These are phyloP conservation scores for Scleroderma bovista DNA, from an alignment of 768 basidiomycete species.

Conservation along the genomic window DNA sequence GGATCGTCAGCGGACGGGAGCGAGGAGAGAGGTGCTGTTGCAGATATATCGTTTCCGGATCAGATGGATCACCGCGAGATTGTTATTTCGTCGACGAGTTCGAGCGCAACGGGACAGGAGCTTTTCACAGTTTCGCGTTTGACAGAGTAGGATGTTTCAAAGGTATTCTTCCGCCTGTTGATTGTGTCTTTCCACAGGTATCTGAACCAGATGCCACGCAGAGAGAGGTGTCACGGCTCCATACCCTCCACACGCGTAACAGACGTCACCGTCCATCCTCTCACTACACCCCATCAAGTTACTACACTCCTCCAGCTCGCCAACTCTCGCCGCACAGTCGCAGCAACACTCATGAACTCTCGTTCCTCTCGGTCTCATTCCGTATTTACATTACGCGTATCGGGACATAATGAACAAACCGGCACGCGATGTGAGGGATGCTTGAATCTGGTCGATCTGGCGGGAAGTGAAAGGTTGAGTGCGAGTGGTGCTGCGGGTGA, in stretches of 20 bases:
- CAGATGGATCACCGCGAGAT: slow-evolving; percentile 75
- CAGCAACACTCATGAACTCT: slow-evolving; percentile 92
- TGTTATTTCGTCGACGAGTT: slow-evolving; percentile 58
- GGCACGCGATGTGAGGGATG: slow-evolving; percentile 79
- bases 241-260: slow-evolving; percentile 53
- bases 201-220: slow-evolving; percentile 81
- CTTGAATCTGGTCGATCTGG: slow-evolving; percentile 90
- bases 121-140: slow-evolving; percentile 73
- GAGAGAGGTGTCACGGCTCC: slow-evolving; percentile 76
- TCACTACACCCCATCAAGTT: slow-evolving; percentile 74
- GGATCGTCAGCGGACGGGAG: slow-evolving; percentile 27
- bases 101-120: slow-evolving; percentile 82
- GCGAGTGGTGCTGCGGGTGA: slow-evolving; percentile 60
- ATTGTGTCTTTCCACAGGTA: slow-evolving; percentile 43
- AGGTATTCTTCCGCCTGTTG: background rate
- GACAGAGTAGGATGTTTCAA: slow-evolving; percentile 58
- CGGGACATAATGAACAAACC: slow-evolving; percentile 66
- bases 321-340: slow-evolving; percentile 78
- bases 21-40: slow-evolving; percentile 32
- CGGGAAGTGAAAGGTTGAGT: slow-evolving; percentile 86
- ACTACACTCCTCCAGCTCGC: slow-evolving; percentile 67
- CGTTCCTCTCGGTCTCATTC: slow-evolving; percentile 91
- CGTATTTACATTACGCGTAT: slow-evolving; percentile 85
- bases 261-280: slow-evolving; percentile 68
- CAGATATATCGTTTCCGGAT: slow-evolving; percentile 64